Percentiles rank a stretch among this genome's conserved stretches.
Evolutionary conservation across 2,329 filamentous ascomycete genomes (phyloP).

Genomic region (Hymenoscyphus fraxineus): DNA sequence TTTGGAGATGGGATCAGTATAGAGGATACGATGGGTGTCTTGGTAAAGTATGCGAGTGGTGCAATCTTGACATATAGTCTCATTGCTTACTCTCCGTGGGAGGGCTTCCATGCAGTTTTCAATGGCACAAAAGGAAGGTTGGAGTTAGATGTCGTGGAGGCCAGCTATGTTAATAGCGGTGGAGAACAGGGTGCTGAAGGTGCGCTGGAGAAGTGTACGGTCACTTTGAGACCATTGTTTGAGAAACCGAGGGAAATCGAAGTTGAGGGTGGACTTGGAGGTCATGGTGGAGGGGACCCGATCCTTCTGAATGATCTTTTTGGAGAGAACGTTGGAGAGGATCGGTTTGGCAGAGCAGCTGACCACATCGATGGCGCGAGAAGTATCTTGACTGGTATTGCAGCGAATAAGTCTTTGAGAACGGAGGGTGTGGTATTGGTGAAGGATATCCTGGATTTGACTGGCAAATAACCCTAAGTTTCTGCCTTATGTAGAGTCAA

Average conservation of each 20-base stretch:
- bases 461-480: background rate
- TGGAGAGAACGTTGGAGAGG: slow-evolving; percentile 45
- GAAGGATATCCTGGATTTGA: slow-evolving; percentile 37
- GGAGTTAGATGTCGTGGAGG: slow-evolving; percentile 60
- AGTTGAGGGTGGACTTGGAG: slow-evolving; percentile 49
- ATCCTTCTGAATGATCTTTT: slow-evolving; percentile 56
- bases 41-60: slow-evolving; percentile 54
- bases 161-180: slow-evolving; percentile 58
- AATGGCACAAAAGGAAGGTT: slow-evolving; percentile 56
- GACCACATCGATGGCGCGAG: slow-evolving; percentile 56
- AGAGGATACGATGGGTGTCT: slow-evolving; percentile 60
- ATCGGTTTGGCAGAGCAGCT: slow-evolving; percentile 52
- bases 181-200: slow-evolving; percentile 55
- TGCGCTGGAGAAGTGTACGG: slow-evolving; percentile 46
- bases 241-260: slow-evolving; percentile 53
- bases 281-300: slow-evolving; percentile 58
- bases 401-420: slow-evolving; percentile 54
- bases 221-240: slow-evolving; percentile 51
- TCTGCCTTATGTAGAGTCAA: background rate
- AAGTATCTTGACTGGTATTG: slow-evolving; percentile 57
- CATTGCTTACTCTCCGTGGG: slow-evolving; percentile 60
- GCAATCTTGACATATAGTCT: slow-evolving; percentile 57
- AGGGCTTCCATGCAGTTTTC: slow-evolving; percentile 55
- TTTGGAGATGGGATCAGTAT: slow-evolving; percentile 62
- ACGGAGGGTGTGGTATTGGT: slow-evolving; percentile 55